Base-by-base conservation (phyloP, 352 stramenopile species). In the Phytophthora parvispora region DNA sequence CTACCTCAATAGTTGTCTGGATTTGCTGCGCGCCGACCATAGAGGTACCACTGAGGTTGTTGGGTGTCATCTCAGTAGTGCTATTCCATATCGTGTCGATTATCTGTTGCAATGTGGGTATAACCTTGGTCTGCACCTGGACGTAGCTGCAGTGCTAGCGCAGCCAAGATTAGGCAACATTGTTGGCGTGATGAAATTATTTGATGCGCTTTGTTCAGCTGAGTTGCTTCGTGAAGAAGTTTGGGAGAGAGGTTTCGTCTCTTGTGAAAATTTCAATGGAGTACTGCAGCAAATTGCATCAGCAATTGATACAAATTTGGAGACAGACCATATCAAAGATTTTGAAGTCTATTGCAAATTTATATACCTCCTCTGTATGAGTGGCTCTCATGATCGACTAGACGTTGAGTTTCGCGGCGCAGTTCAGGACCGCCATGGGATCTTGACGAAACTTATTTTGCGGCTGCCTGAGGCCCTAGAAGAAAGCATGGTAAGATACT, bases 311-410 rank as follows among this genome's bases (percentile, higher is more conserved):
- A 12, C 22, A 4, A 42, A 40, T 20, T 57, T 67, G n/a, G 42
- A 63, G 8, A 24, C 43, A 22, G 42, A 13, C 2, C 32, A 58
- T 38, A 36, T 2, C 25, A 18, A 13, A 12, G 34, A 54, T 32
- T 16, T 73, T 25, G 43, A 60, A 43, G 47, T 57, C 10, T 73
- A 73, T 36, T 73, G 66, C 25, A 40, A 31, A 6, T 73, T 73
- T 64, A 20, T 73, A n/a, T 55, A 64, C 36, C 34, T 36, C 10
- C 34, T 69, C 8, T 64, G 59, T n/a, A 47, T 54, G 13, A 69
- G 51, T 32, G 36, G 47, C 2, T 24, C 60, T 10, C 27, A 54
- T 40, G 43, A 47, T 16, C 18, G 42, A 7, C 29, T 68, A 22
- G 66, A 73, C 16, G 16, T 31, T 10, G 45, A 45, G 15, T 64